Evolutionary conservation across 139 green algal genomes (phyloP).

Genomic region (Asterochloris sp.): DNA sequence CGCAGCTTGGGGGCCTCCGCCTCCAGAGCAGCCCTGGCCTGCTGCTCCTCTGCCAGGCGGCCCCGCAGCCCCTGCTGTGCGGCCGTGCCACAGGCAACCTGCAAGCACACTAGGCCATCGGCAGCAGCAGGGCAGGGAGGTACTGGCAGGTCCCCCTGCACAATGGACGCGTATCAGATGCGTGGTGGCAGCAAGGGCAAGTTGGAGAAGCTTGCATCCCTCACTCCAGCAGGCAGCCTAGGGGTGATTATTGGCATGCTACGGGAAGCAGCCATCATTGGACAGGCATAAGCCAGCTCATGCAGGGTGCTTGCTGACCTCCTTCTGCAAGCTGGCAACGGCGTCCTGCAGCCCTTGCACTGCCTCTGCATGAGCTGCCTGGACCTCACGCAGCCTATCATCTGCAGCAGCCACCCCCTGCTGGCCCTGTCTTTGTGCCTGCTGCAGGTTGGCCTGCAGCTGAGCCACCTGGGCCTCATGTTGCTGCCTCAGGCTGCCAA

Average conservation of each 20-base stretch:
- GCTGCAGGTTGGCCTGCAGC: constrained; percentile 6
- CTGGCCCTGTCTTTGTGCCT: not conserved
- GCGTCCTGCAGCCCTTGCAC: not conserved
- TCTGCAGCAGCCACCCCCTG: not conserved
- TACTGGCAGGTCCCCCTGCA: not conserved
- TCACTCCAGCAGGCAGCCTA: not conserved
- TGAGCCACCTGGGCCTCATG: not conserved
- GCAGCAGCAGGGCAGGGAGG: not conserved
- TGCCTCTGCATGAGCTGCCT: not conserved
- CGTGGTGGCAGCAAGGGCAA: not conserved
- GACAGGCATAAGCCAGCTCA: not conserved
- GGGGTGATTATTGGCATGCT: not conserved
- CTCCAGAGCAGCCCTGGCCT: not conserved
- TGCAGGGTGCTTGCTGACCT: not conserved
- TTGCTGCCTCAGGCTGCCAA: not conserved
- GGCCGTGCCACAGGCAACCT: not conserved
- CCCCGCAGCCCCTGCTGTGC: not conserved
- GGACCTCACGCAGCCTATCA: not conserved
- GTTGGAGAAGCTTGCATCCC: not conserved
- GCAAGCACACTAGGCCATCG: not conserved
- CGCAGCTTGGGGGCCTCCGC: not conserved
- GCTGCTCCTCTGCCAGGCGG: not conserved
- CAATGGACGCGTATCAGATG: not conserved
- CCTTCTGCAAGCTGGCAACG: not conserved
- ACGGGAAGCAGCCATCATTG: not conserved